phyloP scores from a whole-genome alignment of 352 stramenopile genomes.

The Thalassiosira mediterranea region DNA sequence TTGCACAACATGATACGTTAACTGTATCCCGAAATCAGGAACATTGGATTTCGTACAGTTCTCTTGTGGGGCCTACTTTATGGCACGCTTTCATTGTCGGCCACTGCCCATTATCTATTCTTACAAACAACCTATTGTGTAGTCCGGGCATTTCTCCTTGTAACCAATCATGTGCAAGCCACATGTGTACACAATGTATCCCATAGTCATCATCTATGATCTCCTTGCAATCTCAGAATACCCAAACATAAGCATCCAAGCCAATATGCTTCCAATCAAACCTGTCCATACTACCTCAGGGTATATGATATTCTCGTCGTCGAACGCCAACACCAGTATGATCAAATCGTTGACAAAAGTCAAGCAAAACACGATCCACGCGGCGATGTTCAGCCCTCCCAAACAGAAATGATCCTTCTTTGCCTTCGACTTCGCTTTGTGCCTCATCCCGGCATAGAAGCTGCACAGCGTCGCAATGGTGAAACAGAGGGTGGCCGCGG shows the following conservation, averaged over 20 bases:
- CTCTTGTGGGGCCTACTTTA: no score
- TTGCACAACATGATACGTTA: no score
- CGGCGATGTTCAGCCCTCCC: slow-evolving; percentile 25
- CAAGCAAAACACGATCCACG: slow-evolving; percentile 34
- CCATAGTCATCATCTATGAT: no score
- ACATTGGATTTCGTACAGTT: no score
- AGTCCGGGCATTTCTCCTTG: no score
- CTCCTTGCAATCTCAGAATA: slow-evolving; percentile 44
- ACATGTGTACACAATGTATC: no score
- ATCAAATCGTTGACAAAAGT: slow-evolving; percentile 46
- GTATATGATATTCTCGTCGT: slow-evolving; percentile 44
- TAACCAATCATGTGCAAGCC: no score
- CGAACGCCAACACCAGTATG: slow-evolving; percentile 47
- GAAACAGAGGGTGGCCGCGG: slow-evolving; percentile 17
- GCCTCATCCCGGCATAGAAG: slow-evolving; percentile 34
- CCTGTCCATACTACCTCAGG: slow-evolving; percentile 41
- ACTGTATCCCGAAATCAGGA: no score
- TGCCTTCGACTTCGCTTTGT: slow-evolving; percentile 12
- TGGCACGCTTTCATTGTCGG: no score
- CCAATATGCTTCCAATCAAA: slow-evolving; percentile 43
- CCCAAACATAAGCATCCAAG: slow-evolving; percentile 44
- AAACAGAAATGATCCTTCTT: slow-evolving; percentile 16
- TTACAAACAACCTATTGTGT: no score
- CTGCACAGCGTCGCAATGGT: slow-evolving; percentile 20
- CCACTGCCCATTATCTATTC: no score